phyloP scores from a whole-genome alignment of 371 early-diverging fungal species.

The Syncephalastrum monosporum region DNA sequence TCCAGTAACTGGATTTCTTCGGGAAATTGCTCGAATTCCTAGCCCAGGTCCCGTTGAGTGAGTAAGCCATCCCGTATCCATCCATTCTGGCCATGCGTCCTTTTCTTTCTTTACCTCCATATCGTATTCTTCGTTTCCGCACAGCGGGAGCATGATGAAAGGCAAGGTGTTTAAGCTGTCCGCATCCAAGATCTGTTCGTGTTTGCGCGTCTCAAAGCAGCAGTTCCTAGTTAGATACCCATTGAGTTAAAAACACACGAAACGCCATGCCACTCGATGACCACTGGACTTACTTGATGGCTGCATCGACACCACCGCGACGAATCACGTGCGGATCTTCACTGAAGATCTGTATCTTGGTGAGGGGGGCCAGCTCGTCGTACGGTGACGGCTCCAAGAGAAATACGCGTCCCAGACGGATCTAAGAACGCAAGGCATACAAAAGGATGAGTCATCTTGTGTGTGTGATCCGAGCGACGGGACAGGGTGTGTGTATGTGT shows the following conservation, averaged over 20 bases:
- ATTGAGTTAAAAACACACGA: background rate
- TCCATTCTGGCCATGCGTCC: background rate
- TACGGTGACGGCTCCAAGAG: conserved; percentile 61
- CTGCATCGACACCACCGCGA: conserved; percentile 82
- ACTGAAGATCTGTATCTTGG: conserved; percentile 82
- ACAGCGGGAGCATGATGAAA: conserved; percentile 85
- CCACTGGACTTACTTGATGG: conserved; percentile 66
- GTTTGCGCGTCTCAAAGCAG: conserved; percentile 76
- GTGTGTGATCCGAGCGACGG: too few species aligned
- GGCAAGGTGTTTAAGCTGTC: conserved; percentile 78
- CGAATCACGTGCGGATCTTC: conserved; percentile 83
- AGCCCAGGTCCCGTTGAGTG: background rate
- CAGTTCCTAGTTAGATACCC: conserved; percentile 58
- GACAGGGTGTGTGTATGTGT: too few species aligned
- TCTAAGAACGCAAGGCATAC: conserved; percentile 20
- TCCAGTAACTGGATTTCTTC: conserved; percentile 89
- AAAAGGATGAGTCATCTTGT: background rate
- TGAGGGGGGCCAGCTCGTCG: conserved; percentile 67
- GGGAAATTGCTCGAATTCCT: conserved; percentile 93
- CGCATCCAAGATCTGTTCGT: conserved; percentile 62
- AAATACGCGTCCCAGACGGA: conserved; percentile 70
- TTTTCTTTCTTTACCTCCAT: conserved; percentile 56
- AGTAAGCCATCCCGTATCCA: background rate
- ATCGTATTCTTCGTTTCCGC: conserved; percentile 90
- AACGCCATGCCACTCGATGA: background rate